Evolutionary conservation across 2,329 filamentous ascomycete genomes (phyloP), one percentile per base, ranked within the genome.

Genomic region (Metarhizium robertsii): DNA sequence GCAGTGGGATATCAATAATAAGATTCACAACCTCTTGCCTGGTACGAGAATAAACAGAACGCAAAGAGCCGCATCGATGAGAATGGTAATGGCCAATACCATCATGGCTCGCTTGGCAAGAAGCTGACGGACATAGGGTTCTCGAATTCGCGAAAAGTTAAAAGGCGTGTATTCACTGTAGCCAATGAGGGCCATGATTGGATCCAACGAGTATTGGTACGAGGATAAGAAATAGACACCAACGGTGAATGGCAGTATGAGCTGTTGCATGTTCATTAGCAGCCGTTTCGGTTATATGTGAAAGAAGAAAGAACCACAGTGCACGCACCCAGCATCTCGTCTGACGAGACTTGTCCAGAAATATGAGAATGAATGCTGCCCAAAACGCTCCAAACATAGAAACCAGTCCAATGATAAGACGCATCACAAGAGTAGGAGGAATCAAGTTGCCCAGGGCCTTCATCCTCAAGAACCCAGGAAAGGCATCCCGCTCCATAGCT

Each of bases 401-500:
- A 50, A 73, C 77, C 53, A 99, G 79, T 40, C 92, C 94, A 61
- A 96, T 69, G 49, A 95, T 90, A 53, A 97, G 76, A 54, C 94
- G 83, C 62, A 95, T 79, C 67, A 97, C 84, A 62, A 95, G 86
- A 50, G 90, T 95, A 16, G 92, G 84, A 3, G 92, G 94, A 32
- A 99, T 92, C 14, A 99, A 80, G 66, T 99, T 99, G 58, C 95
- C 95, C 29, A 99, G 79, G 2, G 94, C 94, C 74, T 97, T 97
- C 74, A 90, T 90, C 67, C 92, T 83, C 57, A 99, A 79, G 73
- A 99, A 99, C 1, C 92, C 92, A 0, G 95, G 94, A 69, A 96
- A 99, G n/a, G 95, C 94, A 74, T 99, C 94, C 55, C 95, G 84
- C 74, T 99, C 95, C 94, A 99, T 99, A 38, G 95, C 95, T 73